These are phyloP conservation scores for Phytophthora quininea DNA, from an alignment of 352 stramenopile species.

Conservation along the genomic window DNA sequence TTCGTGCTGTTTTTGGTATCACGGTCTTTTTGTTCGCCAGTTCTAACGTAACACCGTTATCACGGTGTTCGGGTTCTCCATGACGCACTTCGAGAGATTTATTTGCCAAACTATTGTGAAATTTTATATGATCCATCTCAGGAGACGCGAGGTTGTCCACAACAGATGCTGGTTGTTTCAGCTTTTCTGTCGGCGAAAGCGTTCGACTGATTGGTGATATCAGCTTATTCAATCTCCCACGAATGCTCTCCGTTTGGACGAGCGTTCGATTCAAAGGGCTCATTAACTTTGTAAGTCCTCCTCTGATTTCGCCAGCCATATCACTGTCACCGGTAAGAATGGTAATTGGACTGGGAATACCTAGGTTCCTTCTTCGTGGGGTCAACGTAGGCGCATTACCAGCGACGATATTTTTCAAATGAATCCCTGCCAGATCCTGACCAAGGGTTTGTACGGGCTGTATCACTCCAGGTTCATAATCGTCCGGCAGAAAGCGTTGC, in stretches of 20 bases:
- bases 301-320: conserved; percentile 25
- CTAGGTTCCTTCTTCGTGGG: conserved; percentile 17
- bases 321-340: conserved; percentile 23
- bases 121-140: too few species aligned
- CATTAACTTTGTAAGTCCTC: conserved; percentile 31
- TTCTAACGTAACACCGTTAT: neutral
- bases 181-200: conserved; percentile 14
- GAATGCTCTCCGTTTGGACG: conserved; percentile 24
- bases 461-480: conserved; percentile 31
- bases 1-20: neutral
- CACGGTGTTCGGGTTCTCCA: neutral
- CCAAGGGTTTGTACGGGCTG: conserved; percentile 1
- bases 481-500: conserved; percentile 18
- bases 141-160: neutral
- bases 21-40: neutral
- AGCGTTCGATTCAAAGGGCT: conserved; percentile 28
- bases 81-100: conserved; percentile 14
- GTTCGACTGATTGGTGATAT: conserved; percentile 31
- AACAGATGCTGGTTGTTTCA: conserved; percentile 13
- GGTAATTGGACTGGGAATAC: conserved; percentile 28
- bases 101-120: neutral
- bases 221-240: conserved; percentile 29
- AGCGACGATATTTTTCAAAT: conserved; percentile 8
- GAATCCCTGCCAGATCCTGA: neutral
- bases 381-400: neutral